Conservation (phyloP, 495 filamentous ascomycete species). For the Penicillium lagena region DNA sequence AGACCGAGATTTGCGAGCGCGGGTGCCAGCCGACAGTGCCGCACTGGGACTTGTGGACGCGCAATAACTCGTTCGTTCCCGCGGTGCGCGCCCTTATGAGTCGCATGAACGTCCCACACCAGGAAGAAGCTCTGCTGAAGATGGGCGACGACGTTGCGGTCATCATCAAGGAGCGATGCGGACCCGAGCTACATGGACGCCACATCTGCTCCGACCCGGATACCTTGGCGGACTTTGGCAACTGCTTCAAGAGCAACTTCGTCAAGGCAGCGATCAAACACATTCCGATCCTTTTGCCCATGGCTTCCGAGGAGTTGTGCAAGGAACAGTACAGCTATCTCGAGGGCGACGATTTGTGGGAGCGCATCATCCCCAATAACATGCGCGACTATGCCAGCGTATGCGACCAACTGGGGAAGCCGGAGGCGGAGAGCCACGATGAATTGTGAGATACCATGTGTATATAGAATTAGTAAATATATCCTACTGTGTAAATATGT, state of each 20-base stretch:
- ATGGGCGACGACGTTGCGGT: conserved; percentile 37
- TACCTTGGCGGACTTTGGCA: conserved; percentile 33
- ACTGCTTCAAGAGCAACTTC: conserved; percentile 38
- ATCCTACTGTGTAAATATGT: neutral
- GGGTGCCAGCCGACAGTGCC: conserved; percentile 37
- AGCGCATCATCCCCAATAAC: conserved; percentile 34
- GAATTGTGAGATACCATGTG: conserved; percentile 10
- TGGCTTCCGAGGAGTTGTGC: conserved; percentile 34
- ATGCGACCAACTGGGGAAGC: conserved; percentile 22
- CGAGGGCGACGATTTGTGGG: conserved; percentile 31
- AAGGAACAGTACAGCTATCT: conserved; percentile 29
- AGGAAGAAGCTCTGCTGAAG: conserved; percentile 28
- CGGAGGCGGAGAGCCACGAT: conserved; percentile 18
- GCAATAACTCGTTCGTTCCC: conserved; percentile 37
- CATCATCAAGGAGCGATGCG: conserved; percentile 32
- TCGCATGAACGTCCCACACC: conserved; percentile 25
- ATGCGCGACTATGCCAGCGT: conserved; percentile 38
- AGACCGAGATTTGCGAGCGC: conserved; percentile 34
- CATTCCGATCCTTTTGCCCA: conserved; percentile 26
- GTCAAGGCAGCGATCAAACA: conserved; percentile 28
- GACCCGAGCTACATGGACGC: conserved; percentile 22
- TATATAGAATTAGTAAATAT: neutral
- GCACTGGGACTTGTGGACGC: conserved; percentile 42
- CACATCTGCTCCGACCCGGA: conserved; percentile 34
- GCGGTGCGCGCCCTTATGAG: conserved; percentile 33